Conservation (phyloP, 306 rosid genomes). For the Amphicarpaea edgeworthii region DNA sequence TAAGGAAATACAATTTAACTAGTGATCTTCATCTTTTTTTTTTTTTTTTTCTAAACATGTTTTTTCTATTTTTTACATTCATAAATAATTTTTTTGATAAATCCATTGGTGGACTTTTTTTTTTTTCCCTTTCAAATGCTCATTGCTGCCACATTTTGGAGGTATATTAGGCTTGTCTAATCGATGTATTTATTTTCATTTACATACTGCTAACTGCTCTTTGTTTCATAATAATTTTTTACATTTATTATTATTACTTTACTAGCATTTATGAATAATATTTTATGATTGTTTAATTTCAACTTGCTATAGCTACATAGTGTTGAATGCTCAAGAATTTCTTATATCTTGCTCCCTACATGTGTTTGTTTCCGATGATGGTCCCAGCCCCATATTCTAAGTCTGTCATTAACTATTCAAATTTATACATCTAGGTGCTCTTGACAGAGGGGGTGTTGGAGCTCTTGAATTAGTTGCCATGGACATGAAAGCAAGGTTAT, state of each 20-base stretch:
- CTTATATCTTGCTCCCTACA: slow-evolving; percentile 6
- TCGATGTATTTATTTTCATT: slow-evolving; percentile 34
- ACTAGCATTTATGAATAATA: slow-evolving; percentile 13
- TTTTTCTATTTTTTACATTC: neutral
- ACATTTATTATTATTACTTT: neutral
- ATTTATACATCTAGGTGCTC: slow-evolving; percentile 67
- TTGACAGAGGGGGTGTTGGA: slow-evolving; percentile 98
- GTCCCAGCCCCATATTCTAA: neutral
- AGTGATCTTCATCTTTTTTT: neutral
- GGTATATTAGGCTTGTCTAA: slow-evolving; percentile 11
- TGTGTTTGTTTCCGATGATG: neutral
- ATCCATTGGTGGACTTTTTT: neutral
- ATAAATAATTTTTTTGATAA: slow-evolving; percentile 8
- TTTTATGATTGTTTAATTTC: slow-evolving; percentile 10
- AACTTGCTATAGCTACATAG: neutral
- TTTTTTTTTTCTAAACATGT: neutral
- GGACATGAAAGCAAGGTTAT: slow-evolving; percentile 99
- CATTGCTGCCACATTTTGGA: slow-evolving; percentile 29
- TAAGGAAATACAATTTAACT: slow-evolving; percentile 12
- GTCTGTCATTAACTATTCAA: slow-evolving; percentile 32
- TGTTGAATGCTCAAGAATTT: slow-evolving; percentile 13
- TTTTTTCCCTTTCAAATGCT: slow-evolving; percentile 16
- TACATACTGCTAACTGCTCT: slow-evolving; percentile 5
- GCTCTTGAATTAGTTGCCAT: slow-evolving; percentile 99
- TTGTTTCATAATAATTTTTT: slow-evolving; percentile 19